Base-by-base conservation (phyloP, 2,329 filamentous ascomycete species). In the Pseudocercospora crystallina region DNA sequence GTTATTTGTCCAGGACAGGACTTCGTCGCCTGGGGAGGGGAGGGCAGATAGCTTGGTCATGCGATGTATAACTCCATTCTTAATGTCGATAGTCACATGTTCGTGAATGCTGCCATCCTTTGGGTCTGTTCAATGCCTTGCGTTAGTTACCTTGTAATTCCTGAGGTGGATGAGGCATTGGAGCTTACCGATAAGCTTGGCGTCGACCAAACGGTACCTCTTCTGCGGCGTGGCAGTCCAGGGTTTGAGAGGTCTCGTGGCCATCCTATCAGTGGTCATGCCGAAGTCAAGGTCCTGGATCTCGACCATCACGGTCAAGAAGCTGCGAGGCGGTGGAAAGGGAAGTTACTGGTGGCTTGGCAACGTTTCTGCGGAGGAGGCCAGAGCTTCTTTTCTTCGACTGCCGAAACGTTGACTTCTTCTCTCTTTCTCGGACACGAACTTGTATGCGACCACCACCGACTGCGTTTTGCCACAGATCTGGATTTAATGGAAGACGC, bases 41-140 rank as follows among this genome's bases (percentile, higher is more conserved):
- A 47, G 38, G 20, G 56, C 31, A 8, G 53, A 51, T 11, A 66
- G 59, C 35, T 66, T 66, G 5, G 62, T 61, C 59, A 68, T 65
- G 29, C 59, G 56, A 15, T 61, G 59, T 20, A 68, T 58, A 4
- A 57, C 14, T 8, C 64, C 64, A 43, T 65, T 60, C 34, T 59
- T 53, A 40, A 68, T 52, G 42, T 67, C 65, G 26, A 68, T 58
- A 8, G 61, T 62, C 30, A 65, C 62, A 49, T 67, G 60, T 11
- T 56, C 46, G 53, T 67, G 61, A 12, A 64, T 42, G 20, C 54
- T 54, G 49, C 63, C 65, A 47, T 66, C 65, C 51, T 68, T 68
- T 15, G 64, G 61, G 50, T 68, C 64, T 57, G 35, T 42, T 42
- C 12, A 26, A 45, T 11, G 35, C 17, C 31, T 37, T 37, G 14